phyloP scores from a whole-genome alignment of 495 filamentous ascomycete genomes.

The Penicillium cinerascens region DNA sequence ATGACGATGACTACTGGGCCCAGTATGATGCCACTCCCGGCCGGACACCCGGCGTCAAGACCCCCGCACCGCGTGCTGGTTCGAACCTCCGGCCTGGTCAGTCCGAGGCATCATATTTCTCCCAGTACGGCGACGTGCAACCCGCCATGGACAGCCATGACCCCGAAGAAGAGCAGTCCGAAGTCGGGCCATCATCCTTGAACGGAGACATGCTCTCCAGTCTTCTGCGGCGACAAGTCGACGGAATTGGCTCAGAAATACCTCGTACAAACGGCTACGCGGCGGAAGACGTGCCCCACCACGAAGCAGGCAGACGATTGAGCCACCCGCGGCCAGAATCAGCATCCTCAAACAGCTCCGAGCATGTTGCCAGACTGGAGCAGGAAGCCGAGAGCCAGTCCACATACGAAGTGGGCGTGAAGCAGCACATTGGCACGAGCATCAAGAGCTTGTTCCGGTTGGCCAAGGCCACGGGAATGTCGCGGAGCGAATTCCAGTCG shows the following conservation, averaged over 20 bases:
- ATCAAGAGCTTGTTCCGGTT: slow-evolving; percentile 86
- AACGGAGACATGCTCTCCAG: slow-evolving; percentile 47
- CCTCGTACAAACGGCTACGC: slow-evolving; percentile 27
- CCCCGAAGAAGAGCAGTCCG: slow-evolving; percentile 57
- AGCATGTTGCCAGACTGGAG: slow-evolving; percentile 64
- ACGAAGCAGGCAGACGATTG: slow-evolving; percentile 24
- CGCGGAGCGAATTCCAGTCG: slow-evolving; percentile 76
- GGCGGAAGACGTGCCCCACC: slow-evolving; percentile 13
- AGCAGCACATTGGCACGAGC: slow-evolving; percentile 83
- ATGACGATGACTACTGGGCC: slow-evolving; percentile 93
- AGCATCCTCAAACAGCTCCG: slow-evolving; percentile 54
- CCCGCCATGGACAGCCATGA: slow-evolving; percentile 89
- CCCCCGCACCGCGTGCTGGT: slow-evolving; percentile 49
- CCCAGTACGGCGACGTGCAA: slow-evolving; percentile 83
- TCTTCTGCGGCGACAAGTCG: slow-evolving; percentile 32
- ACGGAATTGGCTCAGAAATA: slow-evolving; percentile 13
- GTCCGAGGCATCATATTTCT: slow-evolving; percentile 60
- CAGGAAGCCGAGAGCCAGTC: slow-evolving; percentile 60
- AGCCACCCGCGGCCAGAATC: slow-evolving; percentile 46
- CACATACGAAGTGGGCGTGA: slow-evolving; percentile 72
- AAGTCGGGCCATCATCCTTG: slow-evolving; percentile 51
- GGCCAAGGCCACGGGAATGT: slow-evolving; percentile 75
- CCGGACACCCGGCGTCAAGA: slow-evolving; percentile 67
- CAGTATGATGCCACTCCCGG: slow-evolving; percentile 85
- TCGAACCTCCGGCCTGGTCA: slow-evolving; percentile 30